These are phyloP conservation scores for Aureobasidium pullulans DNA, from an alignment of 2,329 filamentous ascomycete species.

Conservation along the genomic window DNA sequence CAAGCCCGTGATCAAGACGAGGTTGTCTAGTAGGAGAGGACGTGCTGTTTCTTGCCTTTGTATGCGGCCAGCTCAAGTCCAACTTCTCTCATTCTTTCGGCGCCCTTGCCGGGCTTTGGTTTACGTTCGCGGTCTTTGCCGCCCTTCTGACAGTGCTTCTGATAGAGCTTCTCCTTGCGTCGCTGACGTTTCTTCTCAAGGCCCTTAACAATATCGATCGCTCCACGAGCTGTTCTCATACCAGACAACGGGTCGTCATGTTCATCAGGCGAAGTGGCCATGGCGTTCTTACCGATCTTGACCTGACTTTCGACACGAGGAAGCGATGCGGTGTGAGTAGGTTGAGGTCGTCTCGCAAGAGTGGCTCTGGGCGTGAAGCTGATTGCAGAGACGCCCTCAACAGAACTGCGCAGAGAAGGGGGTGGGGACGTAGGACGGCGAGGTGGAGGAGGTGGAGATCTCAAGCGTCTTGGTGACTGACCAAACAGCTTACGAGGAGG, in stretches of 20 bases:
- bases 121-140: constrained; percentile 47
- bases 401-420: constrained; percentile 45
- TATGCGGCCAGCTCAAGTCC: constrained; percentile 82
- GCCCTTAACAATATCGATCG: constrained; percentile 95
- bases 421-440: constrained; percentile 57
- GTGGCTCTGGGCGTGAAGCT: constrained; percentile 18
- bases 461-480: constrained; percentile 61
- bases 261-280: constrained; percentile 26
- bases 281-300: constrained; percentile 7
- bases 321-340: constrained; percentile 77
- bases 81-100: constrained; percentile 87
- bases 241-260: constrained; percentile 37
- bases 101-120: constrained; percentile 73
- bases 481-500: constrained; percentile 52
- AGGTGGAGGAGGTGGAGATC: constrained; percentile 34
- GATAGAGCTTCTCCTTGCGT: constrained; percentile 84
- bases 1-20: constrained; percentile 13
- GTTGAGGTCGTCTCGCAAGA: constrained; percentile 46
- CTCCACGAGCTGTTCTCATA: constrained; percentile 67
- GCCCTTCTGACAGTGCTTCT: constrained; percentile 80
- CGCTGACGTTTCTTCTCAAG: constrained; percentile 90
- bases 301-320: constrained; percentile 46
- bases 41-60: constrained; percentile 53
- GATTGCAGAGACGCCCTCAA: constrained; percentile 30
- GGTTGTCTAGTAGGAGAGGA: constrained; percentile 35